Evolutionary conservation across 2,329 filamentous ascomycete species (phyloP).

Genomic region (Trichoderma atrobrunneum): DNA sequence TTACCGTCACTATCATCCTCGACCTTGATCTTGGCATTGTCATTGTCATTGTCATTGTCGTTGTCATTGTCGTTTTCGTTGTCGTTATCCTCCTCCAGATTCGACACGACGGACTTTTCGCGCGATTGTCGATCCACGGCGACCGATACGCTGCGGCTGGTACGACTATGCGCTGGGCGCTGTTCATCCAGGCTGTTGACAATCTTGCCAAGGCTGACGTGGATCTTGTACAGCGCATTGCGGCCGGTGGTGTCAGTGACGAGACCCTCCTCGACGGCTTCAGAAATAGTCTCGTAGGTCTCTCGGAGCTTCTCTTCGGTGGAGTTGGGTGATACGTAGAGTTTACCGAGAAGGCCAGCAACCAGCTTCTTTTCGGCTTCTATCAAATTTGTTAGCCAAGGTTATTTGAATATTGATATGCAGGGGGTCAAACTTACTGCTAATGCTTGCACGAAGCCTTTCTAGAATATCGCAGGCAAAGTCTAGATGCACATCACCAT

Average conservation of each 20-base stretch:
- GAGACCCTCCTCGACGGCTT: slow-evolving; percentile 61
- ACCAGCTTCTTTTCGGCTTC: slow-evolving; percentile 85
- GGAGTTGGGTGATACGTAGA: slow-evolving; percentile 70
- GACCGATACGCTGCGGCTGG: slow-evolving; percentile 46
- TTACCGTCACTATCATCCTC: slow-evolving; percentile 37
- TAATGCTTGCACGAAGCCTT: slow-evolving; percentile 63
- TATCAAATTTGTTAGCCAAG: slow-evolving; percentile 37
- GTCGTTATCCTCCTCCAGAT: slow-evolving; percentile 42
- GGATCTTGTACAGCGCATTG: slow-evolving; percentile 66
- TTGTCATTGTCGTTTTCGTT: neutral
- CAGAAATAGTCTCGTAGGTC: slow-evolving; percentile 55
- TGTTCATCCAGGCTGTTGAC: slow-evolving; percentile 57
- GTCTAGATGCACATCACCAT: slow-evolving; percentile 76
- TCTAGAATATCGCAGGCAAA: slow-evolving; percentile 77
- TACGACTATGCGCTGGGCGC: slow-evolving; percentile 37
- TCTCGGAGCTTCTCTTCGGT: slow-evolving; percentile 56
- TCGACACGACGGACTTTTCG: slow-evolving; percentile 37
- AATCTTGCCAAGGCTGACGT: slow-evolving; percentile 65
- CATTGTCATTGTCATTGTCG: neutral
- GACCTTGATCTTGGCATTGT: slow-evolving; percentile 41
- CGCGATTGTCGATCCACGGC: slow-evolving; percentile 30
- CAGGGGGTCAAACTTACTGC: slow-evolving; percentile 54
- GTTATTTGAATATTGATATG: neutral
- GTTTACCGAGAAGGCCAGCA: slow-evolving; percentile 74
- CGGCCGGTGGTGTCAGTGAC: slow-evolving; percentile 59